Conservation (phyloP, 148 eudicot genomes). For the Cornus suecica region DNA sequence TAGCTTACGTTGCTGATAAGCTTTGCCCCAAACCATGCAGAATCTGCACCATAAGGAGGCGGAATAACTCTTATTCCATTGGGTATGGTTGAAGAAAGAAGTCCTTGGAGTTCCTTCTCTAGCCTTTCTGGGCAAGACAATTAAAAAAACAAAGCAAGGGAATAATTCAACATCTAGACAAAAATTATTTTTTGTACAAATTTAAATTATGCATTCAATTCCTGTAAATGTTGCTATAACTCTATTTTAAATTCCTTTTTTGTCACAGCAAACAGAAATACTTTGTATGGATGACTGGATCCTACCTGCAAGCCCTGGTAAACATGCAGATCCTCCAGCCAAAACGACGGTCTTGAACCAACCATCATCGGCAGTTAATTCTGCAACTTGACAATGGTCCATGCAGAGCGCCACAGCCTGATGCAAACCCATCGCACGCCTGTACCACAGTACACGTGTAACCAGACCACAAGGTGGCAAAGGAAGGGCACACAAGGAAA, state of each 20-base stretch:
- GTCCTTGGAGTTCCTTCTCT: conserved; percentile 67
- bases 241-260: not conserved
- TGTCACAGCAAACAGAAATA: not conserved
- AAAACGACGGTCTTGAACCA: conserved; percentile 95
- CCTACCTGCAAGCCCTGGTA: conserved; percentile 82
- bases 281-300: not conserved
- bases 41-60: conserved; percentile 74
- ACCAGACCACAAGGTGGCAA: not conserved
- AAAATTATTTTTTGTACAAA: not conserved
- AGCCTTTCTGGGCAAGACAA: conserved; percentile 58
- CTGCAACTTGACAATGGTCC: conserved; percentile 84
- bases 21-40: conserved; percentile 95
- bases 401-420: conserved; percentile 87
- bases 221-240: not conserved
- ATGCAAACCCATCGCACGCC: conserved; percentile 82
- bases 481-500: not conserved
- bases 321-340: conserved; percentile 84
- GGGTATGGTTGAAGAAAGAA: conserved; percentile 47
- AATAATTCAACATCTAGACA: conserved; percentile 8
- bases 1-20: conserved; percentile 75
- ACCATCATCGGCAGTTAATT: conserved; percentile 53
- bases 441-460: conserved; percentile 20
- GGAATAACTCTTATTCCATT: conserved; percentile 67
- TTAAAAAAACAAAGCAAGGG: not conserved
- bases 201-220: not conserved